Percentiles rank a stretch among this genome's conserved stretches.
Evolutionary conservation across 352 stramenopile species (phyloP).

Genomic region (Pythium rhizo-oryzae): DNA sequence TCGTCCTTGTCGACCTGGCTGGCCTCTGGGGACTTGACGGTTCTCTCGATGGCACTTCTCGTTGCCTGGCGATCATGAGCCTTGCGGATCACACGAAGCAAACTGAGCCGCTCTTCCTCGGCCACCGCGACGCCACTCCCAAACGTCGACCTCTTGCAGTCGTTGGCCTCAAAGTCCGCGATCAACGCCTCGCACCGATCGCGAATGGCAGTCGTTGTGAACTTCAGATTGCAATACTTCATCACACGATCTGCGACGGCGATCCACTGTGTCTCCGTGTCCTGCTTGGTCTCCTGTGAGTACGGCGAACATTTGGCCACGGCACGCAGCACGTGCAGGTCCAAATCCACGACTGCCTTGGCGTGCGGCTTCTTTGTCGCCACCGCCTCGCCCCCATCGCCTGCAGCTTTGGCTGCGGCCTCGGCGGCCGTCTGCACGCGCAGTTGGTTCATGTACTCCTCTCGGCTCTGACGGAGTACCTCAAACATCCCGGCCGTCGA

Average conservation of each 20-base stretch:
- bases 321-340: constrained; percentile 13
- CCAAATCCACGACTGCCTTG: constrained; percentile 4
- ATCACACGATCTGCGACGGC: constrained; percentile 14
- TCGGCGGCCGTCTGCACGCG: constrained; percentile 18
- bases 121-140: constrained; percentile 15
- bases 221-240: constrained; percentile 18
- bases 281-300: constrained; percentile 11
- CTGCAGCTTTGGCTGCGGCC: background rate
- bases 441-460: constrained; percentile 25
- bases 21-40: background rate
- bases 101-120: constrained; percentile 20
- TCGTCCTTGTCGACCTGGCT: background rate
- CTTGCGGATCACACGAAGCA: constrained; percentile 23
- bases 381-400: background rate
- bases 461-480: constrained; percentile 15
- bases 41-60: background rate
- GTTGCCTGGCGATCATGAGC: constrained; percentile 6
- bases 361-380: background rate
- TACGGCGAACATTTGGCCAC: constrained; percentile 21
- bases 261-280: constrained; percentile 3
- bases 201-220: constrained; percentile 13
- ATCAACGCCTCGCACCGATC: constrained; percentile 25
- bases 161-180: constrained; percentile 20
- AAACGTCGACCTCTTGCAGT: constrained; percentile 21
- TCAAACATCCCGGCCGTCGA: constrained; percentile 17